A percentile compares a stretch with the other conserved stretches of the same genome.
Conservation (phyloP, 768 basidiomycete species). For the Tricholoma hemisulphureum region DNA sequence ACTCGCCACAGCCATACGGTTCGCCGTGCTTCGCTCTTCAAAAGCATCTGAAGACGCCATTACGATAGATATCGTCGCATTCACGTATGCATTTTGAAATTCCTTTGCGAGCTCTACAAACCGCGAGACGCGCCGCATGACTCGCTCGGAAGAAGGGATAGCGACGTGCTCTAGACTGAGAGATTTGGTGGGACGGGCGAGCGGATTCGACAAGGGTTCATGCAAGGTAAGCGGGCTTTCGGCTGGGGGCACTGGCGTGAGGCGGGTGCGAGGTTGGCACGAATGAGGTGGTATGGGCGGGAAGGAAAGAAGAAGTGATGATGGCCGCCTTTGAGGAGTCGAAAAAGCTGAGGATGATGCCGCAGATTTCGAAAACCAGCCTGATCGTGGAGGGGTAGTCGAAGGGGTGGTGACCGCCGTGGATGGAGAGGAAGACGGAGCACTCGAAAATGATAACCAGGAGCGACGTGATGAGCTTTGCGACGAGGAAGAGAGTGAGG, state of each 20-base stretch:
- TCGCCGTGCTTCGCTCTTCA: conserved; percentile 19
- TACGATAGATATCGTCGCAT: conserved; percentile 50
- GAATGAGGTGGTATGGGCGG: conserved; percentile 30
- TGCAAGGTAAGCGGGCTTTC: conserved; percentile 34
- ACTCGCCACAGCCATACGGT: neutral
- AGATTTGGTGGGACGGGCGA: neutral
- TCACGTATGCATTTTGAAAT: conserved; percentile 58
- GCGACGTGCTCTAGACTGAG: neutral
- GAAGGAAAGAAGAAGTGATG: conserved; percentile 3
- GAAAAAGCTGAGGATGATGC: conserved; percentile 17
- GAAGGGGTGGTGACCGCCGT: conserved; percentile 38
- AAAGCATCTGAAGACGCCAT: conserved; percentile 25
- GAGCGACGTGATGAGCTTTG: conserved; percentile 24
- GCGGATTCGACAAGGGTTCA: neutral
- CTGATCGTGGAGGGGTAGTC: conserved; percentile 17
- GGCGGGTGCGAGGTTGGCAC: conserved; percentile 34
- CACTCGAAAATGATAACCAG: conserved; percentile 22
- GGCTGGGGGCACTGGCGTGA: conserved; percentile 33
- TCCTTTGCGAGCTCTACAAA: conserved; percentile 54
- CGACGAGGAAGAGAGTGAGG: conserved; percentile 23
- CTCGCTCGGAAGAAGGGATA: conserved; percentile 6
- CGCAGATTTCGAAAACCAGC: conserved; percentile 26
- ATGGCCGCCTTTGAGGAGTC: conserved; percentile 1
- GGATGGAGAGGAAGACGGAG: conserved; percentile 30
- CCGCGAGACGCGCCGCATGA: conserved; percentile 30